phyloP scores from a whole-genome alignment of 306 rosid species.

The Cicer judaicum region DNA sequence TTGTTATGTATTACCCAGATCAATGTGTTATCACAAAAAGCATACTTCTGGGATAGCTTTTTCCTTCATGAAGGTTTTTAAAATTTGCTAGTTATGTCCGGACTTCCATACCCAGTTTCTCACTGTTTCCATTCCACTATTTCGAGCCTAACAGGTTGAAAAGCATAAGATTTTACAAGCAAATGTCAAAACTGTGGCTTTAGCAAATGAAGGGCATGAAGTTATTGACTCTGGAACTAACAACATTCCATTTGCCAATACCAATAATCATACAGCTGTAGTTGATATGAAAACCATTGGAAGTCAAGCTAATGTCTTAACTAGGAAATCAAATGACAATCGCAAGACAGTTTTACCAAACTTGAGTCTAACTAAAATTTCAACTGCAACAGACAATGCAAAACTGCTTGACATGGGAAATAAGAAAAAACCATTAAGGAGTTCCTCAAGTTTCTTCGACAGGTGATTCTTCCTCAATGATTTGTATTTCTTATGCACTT shows the following conservation, averaged over 20 bases:
- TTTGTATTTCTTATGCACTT: conserved; percentile 18
- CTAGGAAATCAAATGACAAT: conserved; percentile 51
- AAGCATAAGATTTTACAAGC: conserved; percentile 79
- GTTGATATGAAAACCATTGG: conserved; percentile 45
- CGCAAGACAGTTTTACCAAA: conserved; percentile 46
- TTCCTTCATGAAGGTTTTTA: conserved; percentile 24
- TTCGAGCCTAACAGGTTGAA: conserved; percentile 69
- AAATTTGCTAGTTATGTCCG: conserved; percentile 9
- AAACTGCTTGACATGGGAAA: conserved; percentile 52
- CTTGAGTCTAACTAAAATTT: conserved; percentile 41
- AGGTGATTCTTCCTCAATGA: conserved; percentile 58
- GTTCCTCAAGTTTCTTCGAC: conserved; percentile 71
- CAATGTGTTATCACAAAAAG: not conserved
- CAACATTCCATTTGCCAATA: conserved; percentile 44
- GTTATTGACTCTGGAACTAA: conserved; percentile 43
- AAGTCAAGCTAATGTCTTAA: conserved; percentile 46
- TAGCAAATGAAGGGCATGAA: conserved; percentile 52
- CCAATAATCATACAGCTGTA: conserved; percentile 41
- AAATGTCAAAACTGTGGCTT: conserved; percentile 53
- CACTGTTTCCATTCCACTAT: conserved; percentile 26
- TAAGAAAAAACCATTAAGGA: conserved; percentile 53
- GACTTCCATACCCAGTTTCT: not conserved
- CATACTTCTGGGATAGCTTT: conserved; percentile 17
- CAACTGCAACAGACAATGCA: conserved; percentile 36
- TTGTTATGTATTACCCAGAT: conserved; percentile 21